These are phyloP conservation scores for Dothiorella sarmentorum DNA, from an alignment of 2,329 filamentous ascomycete species.

Conservation along the genomic window DNA sequence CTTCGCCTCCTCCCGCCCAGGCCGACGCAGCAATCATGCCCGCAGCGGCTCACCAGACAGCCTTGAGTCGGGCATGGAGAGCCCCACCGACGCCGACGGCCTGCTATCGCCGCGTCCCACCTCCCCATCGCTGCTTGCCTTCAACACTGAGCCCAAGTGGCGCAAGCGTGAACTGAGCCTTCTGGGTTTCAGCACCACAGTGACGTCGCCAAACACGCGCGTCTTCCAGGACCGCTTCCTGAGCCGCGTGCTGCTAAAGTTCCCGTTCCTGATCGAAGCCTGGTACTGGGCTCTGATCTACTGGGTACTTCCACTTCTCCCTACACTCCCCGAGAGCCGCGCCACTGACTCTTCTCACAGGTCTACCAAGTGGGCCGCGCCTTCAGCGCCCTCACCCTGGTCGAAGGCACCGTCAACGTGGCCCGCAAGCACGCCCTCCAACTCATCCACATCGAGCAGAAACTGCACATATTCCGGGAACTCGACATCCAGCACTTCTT, in stretches of 20 bases:
- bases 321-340: not conserved
- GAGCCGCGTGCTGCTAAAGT: slow-evolving; percentile 61
- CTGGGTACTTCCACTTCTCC: slow-evolving; percentile 56
- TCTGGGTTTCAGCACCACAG: slow-evolving; percentile 44
- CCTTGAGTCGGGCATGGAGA: slow-evolving; percentile 41
- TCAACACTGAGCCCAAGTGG: slow-evolving; percentile 48
- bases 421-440: slow-evolving; percentile 67
- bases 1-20: slow-evolving; percentile 29
- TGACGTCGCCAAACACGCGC: slow-evolving; percentile 60
- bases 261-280: slow-evolving; percentile 70
- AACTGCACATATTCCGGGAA: slow-evolving; percentile 63
- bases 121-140: slow-evolving; percentile 42
- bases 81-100: slow-evolving; percentile 32
- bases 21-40: slow-evolving; percentile 19
- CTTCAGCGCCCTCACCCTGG: slow-evolving; percentile 65
- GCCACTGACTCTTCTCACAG: slow-evolving; percentile 46
- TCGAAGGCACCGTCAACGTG: slow-evolving; percentile 64
- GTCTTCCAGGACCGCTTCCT: slow-evolving; percentile 59
- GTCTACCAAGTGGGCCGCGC: slow-evolving; percentile 73
- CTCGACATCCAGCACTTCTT: slow-evolving; percentile 58
- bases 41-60: slow-evolving; percentile 40
- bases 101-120: slow-evolving; percentile 32
- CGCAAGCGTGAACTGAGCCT: slow-evolving; percentile 48
- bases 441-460: slow-evolving; percentile 64
- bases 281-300: slow-evolving; percentile 78